Base-by-base conservation (phyloP, 495 filamentous ascomycete species). In the Bryoglossum gracile region DNA sequence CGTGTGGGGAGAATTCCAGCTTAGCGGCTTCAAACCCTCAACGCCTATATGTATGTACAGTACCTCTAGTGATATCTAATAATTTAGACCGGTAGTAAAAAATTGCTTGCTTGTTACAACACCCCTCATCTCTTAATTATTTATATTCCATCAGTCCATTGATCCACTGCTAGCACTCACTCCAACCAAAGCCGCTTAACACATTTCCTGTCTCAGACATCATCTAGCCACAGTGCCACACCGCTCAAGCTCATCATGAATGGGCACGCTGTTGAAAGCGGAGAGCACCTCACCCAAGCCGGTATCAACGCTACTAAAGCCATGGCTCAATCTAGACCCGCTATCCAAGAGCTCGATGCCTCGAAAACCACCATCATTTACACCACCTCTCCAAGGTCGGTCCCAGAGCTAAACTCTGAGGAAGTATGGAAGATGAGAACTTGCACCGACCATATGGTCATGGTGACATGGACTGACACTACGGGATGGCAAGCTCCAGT, bases 401-500 rank as follows among this genome's bases (percentile, higher is more conserved):
- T 92, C 30, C 89, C 87, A 43, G 64, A 74, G 33, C 73, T 74
- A 8, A 42, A 55, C 22, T 52, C 47, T 1, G 19, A 23, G 13
- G 56, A 54, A 33, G 44, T 55, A 14, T 55, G 51, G 51, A 19
- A 25, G 39, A 26, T 42, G 32, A 51, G 48, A 21, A 46, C 43
- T 19, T 51, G 48, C 42, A 39, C 48, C 3, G 53, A 56, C 34
- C 53, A 56, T 21, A 55, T 94, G 89, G 75, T 94, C 46, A 85
- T 78, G 25, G 81, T 70, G 42, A 65, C 64, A 36, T 95, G 89
- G 87, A 84, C 78, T 14, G 69, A 60, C 4, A 57, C 63, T 33
- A 59, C 62, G 8, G 90, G 90, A 52, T 96, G 90, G 90, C 68
- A 74, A 14, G 73, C 80, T 0, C 90, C 90, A 6, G 74, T 86